Evolutionary conservation across 306 rosid species (phyloP).

Genomic region (Medicago truncatula): MtrunA17r5.0-ANR NC_053045.1:63374501-63375000

Average conservation of each 20-base stretch:
- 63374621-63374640: conserved; percentile 47
- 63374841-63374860: conserved; percentile 73
- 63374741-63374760: conserved; percentile 70
- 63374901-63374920: conserved; percentile 94
- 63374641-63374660: conserved; percentile 52
- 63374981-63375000: conserved; percentile 85
- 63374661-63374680: conserved; percentile 78
- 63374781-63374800: conserved; percentile 65
- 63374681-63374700: conserved; percentile 97
- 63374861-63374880: conserved; percentile 94
- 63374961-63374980: conserved; percentile 65
- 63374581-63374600: conserved; percentile 43
- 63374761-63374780: conserved; percentile 87
- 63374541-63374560: conserved; percentile 42
- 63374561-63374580: conserved; percentile 37
- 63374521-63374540: conserved; percentile 45
- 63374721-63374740: conserved; percentile 75
- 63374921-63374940: conserved; percentile 75
- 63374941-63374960: conserved; percentile 76
- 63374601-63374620: conserved; percentile 38
- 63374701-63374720: conserved; percentile 97
- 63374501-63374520: conserved; percentile 43
- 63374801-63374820: conserved; percentile 62
- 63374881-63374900: conserved; percentile 73
- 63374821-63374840: conserved; percentile 87